Evolutionary conservation across 495 filamentous ascomycete genomes (phyloP).

Genomic region (Recurvomyces mirabilis): DNA sequence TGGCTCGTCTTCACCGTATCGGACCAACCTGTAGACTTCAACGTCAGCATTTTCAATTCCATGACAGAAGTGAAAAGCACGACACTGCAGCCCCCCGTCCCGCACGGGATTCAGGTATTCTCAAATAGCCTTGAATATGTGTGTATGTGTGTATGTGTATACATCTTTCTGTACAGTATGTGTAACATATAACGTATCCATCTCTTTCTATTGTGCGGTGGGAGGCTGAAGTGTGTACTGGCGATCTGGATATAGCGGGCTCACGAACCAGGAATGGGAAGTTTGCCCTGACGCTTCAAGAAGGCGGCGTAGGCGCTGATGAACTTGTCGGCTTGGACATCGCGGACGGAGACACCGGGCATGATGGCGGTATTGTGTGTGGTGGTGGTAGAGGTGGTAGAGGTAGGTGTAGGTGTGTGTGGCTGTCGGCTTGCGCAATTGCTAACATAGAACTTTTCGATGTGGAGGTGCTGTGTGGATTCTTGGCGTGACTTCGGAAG

Average conservation of each 20-base stretch:
- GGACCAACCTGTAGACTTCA: conserved; percentile 65
- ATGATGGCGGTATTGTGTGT: conserved; percentile 26
- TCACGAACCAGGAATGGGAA: conserved; percentile 75
- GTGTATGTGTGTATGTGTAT: conserved; percentile 3
- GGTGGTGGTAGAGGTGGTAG: background rate
- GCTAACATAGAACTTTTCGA: background rate
- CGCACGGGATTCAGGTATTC: conserved; percentile 31
- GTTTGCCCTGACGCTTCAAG: conserved; percentile 97
- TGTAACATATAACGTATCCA: too few species aligned
- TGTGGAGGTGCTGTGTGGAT: background rate
- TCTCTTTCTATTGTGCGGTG: conserved; percentile 5
- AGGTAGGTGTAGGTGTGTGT: conserved; percentile 1
- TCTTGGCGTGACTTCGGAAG: background rate
- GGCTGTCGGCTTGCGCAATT: conserved; percentile 9
- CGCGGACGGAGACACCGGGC: conserved; percentile 29
- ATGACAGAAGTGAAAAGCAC: too few species aligned
- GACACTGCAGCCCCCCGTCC: conserved; percentile 30
- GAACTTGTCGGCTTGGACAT: conserved; percentile 77
- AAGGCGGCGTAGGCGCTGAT: conserved; percentile 89
- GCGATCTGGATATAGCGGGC: background rate
- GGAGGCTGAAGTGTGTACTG: background rate
- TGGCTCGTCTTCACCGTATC: conserved; percentile 97
- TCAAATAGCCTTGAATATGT: conserved; percentile 5
- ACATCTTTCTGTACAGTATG: too few species aligned
- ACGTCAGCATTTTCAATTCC: conserved; percentile 26